Evolutionary conservation across 306 rosid species (phyloP).

Genomic region (Myrica gale): DNA sequence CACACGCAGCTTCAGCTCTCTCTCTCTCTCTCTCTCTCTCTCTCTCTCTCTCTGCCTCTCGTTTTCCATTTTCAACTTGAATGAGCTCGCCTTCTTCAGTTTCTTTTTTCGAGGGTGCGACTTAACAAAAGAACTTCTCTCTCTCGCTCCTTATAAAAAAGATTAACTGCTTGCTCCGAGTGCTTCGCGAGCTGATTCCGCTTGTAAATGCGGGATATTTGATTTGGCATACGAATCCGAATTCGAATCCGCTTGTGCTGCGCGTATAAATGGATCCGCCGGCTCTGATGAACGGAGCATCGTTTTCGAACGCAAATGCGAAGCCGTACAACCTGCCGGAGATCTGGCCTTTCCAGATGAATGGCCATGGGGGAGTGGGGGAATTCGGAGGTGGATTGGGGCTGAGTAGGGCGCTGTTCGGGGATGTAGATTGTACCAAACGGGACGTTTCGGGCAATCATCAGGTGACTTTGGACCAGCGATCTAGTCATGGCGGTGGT

Average conservation of each 20-base stretch:
- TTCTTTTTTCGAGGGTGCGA: conserved; percentile 7
- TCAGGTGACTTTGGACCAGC: conserved; percentile 42
- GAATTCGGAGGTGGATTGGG: conserved; percentile 53
- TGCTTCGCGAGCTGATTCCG: neutral
- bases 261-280: conserved; percentile 70
- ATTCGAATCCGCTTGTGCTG: neutral
- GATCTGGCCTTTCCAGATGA: conserved; percentile 75
- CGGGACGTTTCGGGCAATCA: conserved; percentile 39
- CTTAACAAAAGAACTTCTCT: conserved; percentile 23
- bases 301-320: conserved; percentile 49
- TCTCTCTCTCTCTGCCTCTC: conserved; percentile 9
- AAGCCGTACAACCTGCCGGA: conserved; percentile 54
- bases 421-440: conserved; percentile 39
- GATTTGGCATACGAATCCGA: conserved; percentile 16
- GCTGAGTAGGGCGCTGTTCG: conserved; percentile 44
- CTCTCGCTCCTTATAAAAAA: too few species aligned
- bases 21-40: neutral
- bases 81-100: conserved; percentile 19
- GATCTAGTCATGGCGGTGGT: conserved; percentile 26
- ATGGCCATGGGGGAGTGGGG: conserved; percentile 19
- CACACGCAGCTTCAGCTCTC: conserved; percentile 15
- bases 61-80: conserved; percentile 12
- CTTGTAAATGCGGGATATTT: conserved; percentile 6
- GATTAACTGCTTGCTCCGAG: neutral
- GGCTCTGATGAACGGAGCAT: conserved; percentile 43